phyloP scores from a whole-genome alignment of 805 yeast species.

The Sungouiella blattae region DNA sequence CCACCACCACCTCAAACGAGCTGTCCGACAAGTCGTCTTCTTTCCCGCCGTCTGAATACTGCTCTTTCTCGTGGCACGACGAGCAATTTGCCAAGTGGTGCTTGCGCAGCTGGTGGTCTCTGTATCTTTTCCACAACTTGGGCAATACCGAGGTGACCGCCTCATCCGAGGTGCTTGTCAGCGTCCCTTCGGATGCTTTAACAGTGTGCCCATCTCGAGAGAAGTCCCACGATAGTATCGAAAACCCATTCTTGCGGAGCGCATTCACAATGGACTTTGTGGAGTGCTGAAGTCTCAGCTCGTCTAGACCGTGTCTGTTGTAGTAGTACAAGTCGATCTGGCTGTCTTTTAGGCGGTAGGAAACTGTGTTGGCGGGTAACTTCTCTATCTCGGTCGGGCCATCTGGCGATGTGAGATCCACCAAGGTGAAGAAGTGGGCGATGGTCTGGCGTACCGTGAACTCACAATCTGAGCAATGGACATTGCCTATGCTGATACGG shows the following conservation, averaged over 20 bases:
- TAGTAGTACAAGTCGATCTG: slow-evolving; percentile 24
- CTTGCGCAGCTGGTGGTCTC: slow-evolving; percentile 14
- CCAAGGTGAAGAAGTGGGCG: slow-evolving; percentile 14
- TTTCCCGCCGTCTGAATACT: slow-evolving; percentile 5
- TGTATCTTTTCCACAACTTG: slow-evolving; percentile 16
- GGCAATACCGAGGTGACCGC: slow-evolving; percentile 9
- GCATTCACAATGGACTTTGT: slow-evolving; percentile 22
- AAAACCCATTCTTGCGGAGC: slow-evolving; percentile 37
- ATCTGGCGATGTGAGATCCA: slow-evolving; percentile 10
- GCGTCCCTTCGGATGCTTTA: slow-evolving; percentile 5
- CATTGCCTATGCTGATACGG: slow-evolving; percentile 34
- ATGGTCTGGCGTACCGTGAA: slow-evolving; percentile 29
- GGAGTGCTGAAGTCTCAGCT: slow-evolving; percentile 11
- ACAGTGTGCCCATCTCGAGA: slow-evolving; percentile 13
- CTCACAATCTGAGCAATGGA: slow-evolving; percentile 57
- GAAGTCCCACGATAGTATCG: slow-evolving; percentile 34
- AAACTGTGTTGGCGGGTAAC: slow-evolving; percentile 9
- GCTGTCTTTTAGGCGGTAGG: slow-evolving; percentile 20
- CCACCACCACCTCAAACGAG: slow-evolving; percentile 3
- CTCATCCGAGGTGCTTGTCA: slow-evolving; percentile 1
- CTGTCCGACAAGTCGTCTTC: slow-evolving; percentile 11
- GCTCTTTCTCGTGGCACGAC: slow-evolving; percentile 31
- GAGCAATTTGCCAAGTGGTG: slow-evolving; percentile 42
- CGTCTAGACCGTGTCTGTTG: slow-evolving; percentile 5
- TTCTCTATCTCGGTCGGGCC: slow-evolving; percentile 7